Base-by-base conservation (phyloP, 495 filamentous ascomycete species). In the Tetracladium marchalianum region DNA sequence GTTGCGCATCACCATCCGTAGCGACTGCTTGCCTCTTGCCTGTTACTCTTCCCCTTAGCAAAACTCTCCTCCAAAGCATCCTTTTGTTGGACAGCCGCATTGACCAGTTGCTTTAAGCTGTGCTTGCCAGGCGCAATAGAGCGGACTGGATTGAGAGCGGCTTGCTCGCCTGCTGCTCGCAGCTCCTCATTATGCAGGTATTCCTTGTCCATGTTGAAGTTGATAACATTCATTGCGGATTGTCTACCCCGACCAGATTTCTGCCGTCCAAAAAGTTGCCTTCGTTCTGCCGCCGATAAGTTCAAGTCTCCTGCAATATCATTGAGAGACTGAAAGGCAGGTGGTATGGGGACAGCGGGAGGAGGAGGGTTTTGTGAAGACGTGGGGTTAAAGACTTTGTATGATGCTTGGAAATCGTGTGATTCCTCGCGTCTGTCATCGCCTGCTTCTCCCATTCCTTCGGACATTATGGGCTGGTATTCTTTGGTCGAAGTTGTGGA, bases 31-130 rank as follows among this genome's bases (percentile, higher is more conserved):
- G 85, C 87, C 52, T 93, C 87, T 49, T 73, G 78, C 61, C 83
- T 78, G 58, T 86, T 88, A 57, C 75, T 75, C 58, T 72, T 73
- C 13, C 81, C 86, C 49, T 73, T 64, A 4, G 86, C 85, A 68
- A 93, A 96, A 58, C 80, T 84, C 61, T 96, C 89, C 62, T 95
- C 87, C 58, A 96, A 65, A 6, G 86, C 85, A 5, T 86, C 83
- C 62, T 79, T 80, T 67, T 96, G 87, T 43, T 64, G 81, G 53
- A 74, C 80, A 13, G 81, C 89, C 47, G 80, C 82, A 65, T 77
- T 87, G 54, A 96, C 84, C 61, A 96, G 68, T 66, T 94, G 87
- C 55, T 84, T 80, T 59, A 96, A 69, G 40, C 76, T 87, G 62
- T 93, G 87, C 65, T 95, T 94, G 40, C 87, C 89, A 1, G 87